Base-by-base conservation (phyloP, 768 basidiomycete genomes). In the Naganishia antarctica region DNA sequence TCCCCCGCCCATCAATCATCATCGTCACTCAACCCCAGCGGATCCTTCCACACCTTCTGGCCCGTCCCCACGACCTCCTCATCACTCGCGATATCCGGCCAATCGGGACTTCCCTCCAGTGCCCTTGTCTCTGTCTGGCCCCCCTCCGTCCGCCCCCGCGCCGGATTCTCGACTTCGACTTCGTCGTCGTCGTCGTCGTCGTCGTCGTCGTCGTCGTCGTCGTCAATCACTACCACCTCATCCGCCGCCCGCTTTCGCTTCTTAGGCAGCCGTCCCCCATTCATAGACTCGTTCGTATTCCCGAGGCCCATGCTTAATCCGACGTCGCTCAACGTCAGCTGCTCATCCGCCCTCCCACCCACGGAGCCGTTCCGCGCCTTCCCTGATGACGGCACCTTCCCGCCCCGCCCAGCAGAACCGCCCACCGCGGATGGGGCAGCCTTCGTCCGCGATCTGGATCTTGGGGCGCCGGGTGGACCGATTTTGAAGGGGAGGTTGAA, bases 401-500 rank as follows among this genome's bases (percentile, higher is more conserved):
- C 50, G 5, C 3, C 21, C 3, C 28, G 28, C 3, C 21, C 50
- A 31, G 50, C 15, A n/a, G 18, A 3, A 34, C 18, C 15, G 34
- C 8, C 15, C 34, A 37, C 6, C n/a, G 11, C 43, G 18, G 8
- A 9, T 25, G 8, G 4, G 28, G 16, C 29, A 15, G 26, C 23
- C 2, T 18, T 46, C 13, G 59, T 1, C 43, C 29, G 44, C 15
- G 59, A n/a, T 47, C 25, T 46, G 9, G 59, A 16, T 26, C 48
- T 50, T 6, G 26, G 4, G 15, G 16, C 28, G 41, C 43, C 18
- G 13, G 26, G 25, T 8, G 74, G 73, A 21, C 72, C 73, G 15
- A 75, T 73, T 15, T 73, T 57, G 77, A 99, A 88, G 0, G 91
- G 90, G 65, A 88, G 87, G 62, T 89, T 86, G 78, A 99, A 93